Base-by-base conservation (phyloP, 2,329 filamentous ascomycete species). In the Colletotrichum lentis region DNA sequence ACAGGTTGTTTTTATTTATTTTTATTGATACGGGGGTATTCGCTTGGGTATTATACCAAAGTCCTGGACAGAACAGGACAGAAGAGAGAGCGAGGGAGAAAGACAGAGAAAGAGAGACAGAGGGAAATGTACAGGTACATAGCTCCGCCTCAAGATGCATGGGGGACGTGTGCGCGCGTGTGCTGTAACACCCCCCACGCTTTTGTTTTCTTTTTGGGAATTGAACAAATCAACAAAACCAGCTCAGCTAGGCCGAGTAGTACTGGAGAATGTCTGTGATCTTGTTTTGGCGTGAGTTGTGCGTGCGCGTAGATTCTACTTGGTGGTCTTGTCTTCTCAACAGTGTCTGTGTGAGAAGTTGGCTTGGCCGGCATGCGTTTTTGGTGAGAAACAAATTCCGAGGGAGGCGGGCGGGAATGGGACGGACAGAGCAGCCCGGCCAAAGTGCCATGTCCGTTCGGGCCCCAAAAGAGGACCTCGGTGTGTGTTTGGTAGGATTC, bases 1-100 rank as follows among this genome's bases (percentile, higher is more conserved):
- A 27, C 55, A 46, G 54, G 39, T 64, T 43, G 31, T 35, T 35
- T 35, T 35, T 27, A 7, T 7, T 35, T 10, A 35, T 35, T 35
- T 8, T 11, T 24, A 47, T 41, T 67, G 60, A 44, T 27, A 35
- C 22, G 24, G 24, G 37, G 54, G 64, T 59, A 50, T 55, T 53
- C 11, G 31, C n/a, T 64, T 58, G 53, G 35, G 41, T 64, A 35
- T 64, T 67, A 67, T 67, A 64, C 54, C 64, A 67, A 12, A 35
- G 24, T 37, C 18, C 47, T 64, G 53, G 46, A 59, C 60, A 54
- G 54, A 57, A 37, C 12, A 54, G 54, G 63, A 37, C 27, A 22
- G 22, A 56, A 56, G n/a, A 27, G 55, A 57, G n/a, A 55, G 31
- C 31, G 31, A 35, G 31, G 10, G 31, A 35, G 31, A 35, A 35